phyloP scores from a whole-genome alignment of 768 basidiomycete genomes.

The Phaffia tasmanica region DNA sequence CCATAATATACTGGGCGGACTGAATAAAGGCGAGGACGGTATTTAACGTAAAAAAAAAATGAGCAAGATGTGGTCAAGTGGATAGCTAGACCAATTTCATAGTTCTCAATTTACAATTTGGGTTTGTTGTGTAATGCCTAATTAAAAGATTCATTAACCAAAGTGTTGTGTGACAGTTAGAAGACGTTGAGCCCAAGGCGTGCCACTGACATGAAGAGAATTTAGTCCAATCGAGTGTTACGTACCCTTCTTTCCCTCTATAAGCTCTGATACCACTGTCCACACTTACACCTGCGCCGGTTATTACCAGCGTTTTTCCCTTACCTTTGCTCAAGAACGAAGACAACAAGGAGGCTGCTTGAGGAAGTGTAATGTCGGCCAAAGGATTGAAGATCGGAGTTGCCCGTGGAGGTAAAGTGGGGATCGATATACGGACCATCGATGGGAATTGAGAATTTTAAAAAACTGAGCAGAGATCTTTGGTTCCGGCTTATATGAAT shows the following conservation, averaged over 20 bases:
- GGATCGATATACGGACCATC: slow-evolving; percentile 60
- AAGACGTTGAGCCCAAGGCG: slow-evolving; percentile 27
- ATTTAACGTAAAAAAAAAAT: slow-evolving; percentile 43
- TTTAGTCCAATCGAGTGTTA: not conserved
- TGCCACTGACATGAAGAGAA: slow-evolving; percentile 28
- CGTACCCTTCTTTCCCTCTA: slow-evolving; percentile 45
- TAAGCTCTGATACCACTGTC: slow-evolving; percentile 95
- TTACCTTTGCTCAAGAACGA: slow-evolving; percentile 49
- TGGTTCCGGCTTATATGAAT: too few relatives aligned
- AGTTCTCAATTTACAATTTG: slow-evolving; percentile 34
- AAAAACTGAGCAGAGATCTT: too few relatives aligned
- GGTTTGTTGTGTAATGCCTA: slow-evolving; percentile 33
- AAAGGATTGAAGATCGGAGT: slow-evolving; percentile 43
- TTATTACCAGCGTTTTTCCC: slow-evolving; percentile 65
- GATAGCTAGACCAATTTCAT: slow-evolving; percentile 45
- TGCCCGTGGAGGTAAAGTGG: slow-evolving; percentile 56
- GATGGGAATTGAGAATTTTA: too few relatives aligned
- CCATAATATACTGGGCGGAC: slow-evolving; percentile 2
- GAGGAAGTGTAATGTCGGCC: slow-evolving; percentile 42
- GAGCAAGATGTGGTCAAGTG: slow-evolving; percentile 59
- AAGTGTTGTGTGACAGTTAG: slow-evolving; percentile 27
- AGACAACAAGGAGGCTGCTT: slow-evolving; percentile 53
- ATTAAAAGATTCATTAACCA: not conserved
- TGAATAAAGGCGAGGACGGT: not conserved
- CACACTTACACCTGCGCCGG: slow-evolving; percentile 88